phyloP scores from a whole-genome alignment of 2,329 filamentous ascomycete species.

The Aureobasidium sp. region DNA sequence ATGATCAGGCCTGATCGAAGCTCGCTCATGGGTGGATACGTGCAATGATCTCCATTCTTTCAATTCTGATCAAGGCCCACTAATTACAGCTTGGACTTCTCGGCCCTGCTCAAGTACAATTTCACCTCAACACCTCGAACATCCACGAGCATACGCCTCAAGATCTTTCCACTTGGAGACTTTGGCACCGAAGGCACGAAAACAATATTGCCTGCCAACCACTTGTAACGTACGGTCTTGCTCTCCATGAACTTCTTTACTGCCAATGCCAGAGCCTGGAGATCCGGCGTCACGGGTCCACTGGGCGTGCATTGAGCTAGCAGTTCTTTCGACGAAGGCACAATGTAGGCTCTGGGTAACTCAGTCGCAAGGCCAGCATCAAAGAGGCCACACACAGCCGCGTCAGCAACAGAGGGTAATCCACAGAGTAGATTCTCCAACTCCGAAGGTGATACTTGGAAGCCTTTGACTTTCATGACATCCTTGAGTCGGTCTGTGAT shows the following conservation, averaged over 20 bases:
- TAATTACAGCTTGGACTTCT: constrained; percentile 36
- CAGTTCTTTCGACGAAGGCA: constrained; percentile 11
- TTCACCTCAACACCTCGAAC: constrained; percentile 29
- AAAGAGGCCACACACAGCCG: constrained; percentile 23
- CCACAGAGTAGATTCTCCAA: constrained; percentile 27
- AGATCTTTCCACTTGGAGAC: constrained; percentile 28
- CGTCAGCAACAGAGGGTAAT: constrained; percentile 24
- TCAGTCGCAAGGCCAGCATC: constrained; percentile 22
- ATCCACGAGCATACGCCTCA: constrained; percentile 32
- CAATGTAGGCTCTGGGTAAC: constrained; percentile 23
- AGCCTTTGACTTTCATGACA: constrained; percentile 31
- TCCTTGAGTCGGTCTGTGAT: constrained; percentile 32
- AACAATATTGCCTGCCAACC: constrained; percentile 29
- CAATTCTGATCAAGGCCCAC: background rate
- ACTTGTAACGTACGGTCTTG: constrained; percentile 43
- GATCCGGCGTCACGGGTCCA: constrained; percentile 32
- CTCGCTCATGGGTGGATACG: background rate
- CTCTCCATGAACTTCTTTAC: constrained; percentile 38
- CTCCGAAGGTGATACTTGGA: constrained; percentile 31
- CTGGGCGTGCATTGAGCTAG: constrained; percentile 29
- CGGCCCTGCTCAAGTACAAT: constrained; percentile 29
- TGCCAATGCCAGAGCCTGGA: constrained; percentile 31
- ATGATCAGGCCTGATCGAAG: background rate
- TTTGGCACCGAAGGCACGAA: constrained; percentile 28
- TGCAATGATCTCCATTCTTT: no score